Percentiles rank a stretch among this genome's conserved stretches.
Conservation (phyloP, 2,329 filamentous ascomycete genomes). For the Colletotrichum truncatum region DNA sequence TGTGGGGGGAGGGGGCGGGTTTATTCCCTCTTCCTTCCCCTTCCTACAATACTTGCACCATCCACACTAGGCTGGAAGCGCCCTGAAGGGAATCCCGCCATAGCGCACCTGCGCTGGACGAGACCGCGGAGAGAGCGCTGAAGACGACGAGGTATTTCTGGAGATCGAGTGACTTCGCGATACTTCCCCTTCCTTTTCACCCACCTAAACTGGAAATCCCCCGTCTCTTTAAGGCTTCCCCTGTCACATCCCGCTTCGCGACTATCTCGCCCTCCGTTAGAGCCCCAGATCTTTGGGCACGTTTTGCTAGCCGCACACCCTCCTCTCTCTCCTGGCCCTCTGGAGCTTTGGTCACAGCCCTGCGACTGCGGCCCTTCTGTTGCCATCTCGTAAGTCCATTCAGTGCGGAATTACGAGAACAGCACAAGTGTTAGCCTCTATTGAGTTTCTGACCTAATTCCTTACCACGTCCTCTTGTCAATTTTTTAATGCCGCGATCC, state of each 20-base stretch:
- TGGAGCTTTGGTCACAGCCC: background rate
- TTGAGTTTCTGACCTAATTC: background rate
- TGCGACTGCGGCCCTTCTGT: background rate
- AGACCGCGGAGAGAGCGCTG: constrained; percentile 3
- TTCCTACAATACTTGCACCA: too few species aligned
- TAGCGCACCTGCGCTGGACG: background rate
- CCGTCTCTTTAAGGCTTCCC: constrained; percentile 8
- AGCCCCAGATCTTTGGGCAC: constrained; percentile 26
- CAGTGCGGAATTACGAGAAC: background rate
- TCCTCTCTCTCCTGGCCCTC: background rate
- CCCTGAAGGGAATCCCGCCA: background rate
- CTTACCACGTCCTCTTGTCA: too few species aligned
- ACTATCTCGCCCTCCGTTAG: constrained; percentile 22
- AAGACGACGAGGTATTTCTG: background rate
- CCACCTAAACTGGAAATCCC: too few species aligned
- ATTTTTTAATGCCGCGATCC: constrained; percentile 25
- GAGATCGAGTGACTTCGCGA: constrained; percentile 3
- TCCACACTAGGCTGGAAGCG: too few species aligned
- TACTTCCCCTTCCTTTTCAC: too few species aligned
- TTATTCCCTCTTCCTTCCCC: too few species aligned
- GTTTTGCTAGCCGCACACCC: constrained; percentile 27
- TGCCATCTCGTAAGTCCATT: background rate
- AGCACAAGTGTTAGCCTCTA: background rate
- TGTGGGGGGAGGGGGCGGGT: too few species aligned
- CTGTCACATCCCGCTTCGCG: constrained; percentile 18